Conservation (phyloP, 768 basidiomycete species). For the Lyophyllum semitale region DNA sequence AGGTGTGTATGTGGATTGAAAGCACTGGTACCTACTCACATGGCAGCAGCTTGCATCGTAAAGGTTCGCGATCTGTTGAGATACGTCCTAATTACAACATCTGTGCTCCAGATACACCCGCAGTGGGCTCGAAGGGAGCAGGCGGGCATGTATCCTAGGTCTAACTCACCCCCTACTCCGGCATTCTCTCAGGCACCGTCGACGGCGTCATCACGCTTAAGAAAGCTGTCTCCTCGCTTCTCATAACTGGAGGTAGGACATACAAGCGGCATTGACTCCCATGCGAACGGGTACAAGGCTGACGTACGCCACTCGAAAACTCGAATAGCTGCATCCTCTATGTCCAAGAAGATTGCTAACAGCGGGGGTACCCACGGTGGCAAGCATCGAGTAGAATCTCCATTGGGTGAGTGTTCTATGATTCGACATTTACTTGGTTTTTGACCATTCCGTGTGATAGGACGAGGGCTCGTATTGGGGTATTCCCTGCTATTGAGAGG, state of each 20-base stretch:
- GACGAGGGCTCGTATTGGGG: constrained; percentile 9
- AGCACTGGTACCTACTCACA: no score
- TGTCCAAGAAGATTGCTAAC: constrained; percentile 26
- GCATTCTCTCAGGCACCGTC: constrained; percentile 29
- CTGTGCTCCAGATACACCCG: no score
- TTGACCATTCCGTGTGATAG: neutral
- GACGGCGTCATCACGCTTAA: constrained; percentile 29
- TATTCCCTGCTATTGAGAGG: neutral
- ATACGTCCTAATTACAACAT: no score
- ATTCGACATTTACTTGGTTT: neutral
- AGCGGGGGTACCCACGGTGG: constrained; percentile 28
- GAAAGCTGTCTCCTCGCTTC: constrained; percentile 50
- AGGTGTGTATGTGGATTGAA: no score
- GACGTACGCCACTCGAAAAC: constrained; percentile 23
- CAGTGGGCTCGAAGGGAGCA: neutral
- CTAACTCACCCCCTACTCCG: constrained; percentile 24
- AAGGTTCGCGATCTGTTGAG: no score
- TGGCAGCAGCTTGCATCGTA: no score
- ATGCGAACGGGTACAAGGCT: constrained; percentile 30
- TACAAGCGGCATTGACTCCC: constrained; percentile 26
- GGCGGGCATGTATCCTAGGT: neutral
- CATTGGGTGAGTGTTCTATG: constrained; percentile 28
- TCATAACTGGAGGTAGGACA: constrained; percentile 50
- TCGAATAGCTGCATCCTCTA: constrained; percentile 24
- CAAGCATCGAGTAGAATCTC: constrained; percentile 27